Conservation (phyloP, 208 protist genomes). For the Wallacemonas sp. region DNA sequence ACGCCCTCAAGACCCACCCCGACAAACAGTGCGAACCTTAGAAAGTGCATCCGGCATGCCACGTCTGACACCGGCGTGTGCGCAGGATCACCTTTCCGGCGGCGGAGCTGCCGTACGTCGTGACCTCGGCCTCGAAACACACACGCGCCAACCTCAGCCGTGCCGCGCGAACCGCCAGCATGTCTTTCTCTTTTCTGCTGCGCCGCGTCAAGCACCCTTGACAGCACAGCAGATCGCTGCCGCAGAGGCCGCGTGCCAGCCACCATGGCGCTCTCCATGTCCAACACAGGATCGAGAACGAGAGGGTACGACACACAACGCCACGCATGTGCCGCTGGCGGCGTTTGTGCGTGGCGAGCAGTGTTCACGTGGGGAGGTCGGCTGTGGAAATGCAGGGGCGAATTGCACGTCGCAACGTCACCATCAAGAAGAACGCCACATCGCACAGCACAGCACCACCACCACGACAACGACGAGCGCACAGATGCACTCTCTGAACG, state of each 20-base stretch:
- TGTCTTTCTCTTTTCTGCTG: conserved; percentile 23
- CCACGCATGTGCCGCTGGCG: neutral
- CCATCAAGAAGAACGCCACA: neutral
- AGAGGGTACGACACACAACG: too few relatives aligned
- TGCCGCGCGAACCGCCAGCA: conserved; percentile 26
- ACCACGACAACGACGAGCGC: neutral
- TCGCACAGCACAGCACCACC: too few relatives aligned
- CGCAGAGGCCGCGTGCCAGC: neutral
- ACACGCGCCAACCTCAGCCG: conserved; percentile 12
- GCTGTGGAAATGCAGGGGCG: too few relatives aligned
- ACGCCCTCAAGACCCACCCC: too few relatives aligned
- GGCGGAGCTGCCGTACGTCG: conserved; percentile 22
- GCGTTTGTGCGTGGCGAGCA: conserved; percentile 5
- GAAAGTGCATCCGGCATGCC: neutral
- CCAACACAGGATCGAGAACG: too few relatives aligned
- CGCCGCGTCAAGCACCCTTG: neutral
- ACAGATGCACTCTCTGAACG: neutral
- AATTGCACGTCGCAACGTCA: too few relatives aligned
- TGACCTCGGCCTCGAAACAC: conserved; percentile 14
- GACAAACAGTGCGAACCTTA: neutral
- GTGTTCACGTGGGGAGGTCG: neutral
- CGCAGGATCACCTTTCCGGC: conserved; percentile 25
- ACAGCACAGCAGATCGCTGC: neutral
- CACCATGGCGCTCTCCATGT: neutral
- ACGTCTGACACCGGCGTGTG: conserved; percentile 7